A percentile compares a stretch with the other conserved stretches of the same genome.
phyloP scores from a whole-genome alignment of 2,329 filamentous ascomycete species.

The Colletotrichum endophyticum region DNA sequence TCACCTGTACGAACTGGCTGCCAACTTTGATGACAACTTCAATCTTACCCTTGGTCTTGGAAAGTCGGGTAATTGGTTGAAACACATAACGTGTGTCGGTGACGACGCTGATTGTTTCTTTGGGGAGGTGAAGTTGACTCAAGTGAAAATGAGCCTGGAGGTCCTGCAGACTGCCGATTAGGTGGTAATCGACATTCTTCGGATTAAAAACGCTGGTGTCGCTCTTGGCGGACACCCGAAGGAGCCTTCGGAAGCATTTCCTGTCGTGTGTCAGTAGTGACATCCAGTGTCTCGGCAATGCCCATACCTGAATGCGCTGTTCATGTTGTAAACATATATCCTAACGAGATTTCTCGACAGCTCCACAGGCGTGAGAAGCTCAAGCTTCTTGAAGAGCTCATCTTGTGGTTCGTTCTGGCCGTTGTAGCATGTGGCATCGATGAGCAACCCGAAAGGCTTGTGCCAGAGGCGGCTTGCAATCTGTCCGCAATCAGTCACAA shows the following conservation, averaged over 20 bases:
- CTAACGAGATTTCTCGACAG: slow-evolving; percentile 62
- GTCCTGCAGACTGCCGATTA: slow-evolving; percentile 70
- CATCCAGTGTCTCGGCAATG: neutral
- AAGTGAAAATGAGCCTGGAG: slow-evolving; percentile 71
- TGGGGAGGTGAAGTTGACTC: slow-evolving; percentile 69
- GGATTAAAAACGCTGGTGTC: slow-evolving; percentile 69
- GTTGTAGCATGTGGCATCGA: slow-evolving; percentile 74
- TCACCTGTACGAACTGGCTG: slow-evolving; percentile 72
- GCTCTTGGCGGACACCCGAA: slow-evolving; percentile 66
- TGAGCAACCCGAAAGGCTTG: slow-evolving; percentile 69
- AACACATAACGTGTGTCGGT: slow-evolving; percentile 70
- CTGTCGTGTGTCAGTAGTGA: slow-evolving; percentile 30
- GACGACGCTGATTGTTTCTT: slow-evolving; percentile 72
- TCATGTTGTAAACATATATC: slow-evolving; percentile 77
- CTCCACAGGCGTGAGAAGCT: slow-evolving; percentile 67
- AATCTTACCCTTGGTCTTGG: slow-evolving; percentile 73
- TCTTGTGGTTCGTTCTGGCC: slow-evolving; percentile 71
- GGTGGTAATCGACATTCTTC: slow-evolving; percentile 68
- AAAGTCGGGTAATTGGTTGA: slow-evolving; percentile 68
- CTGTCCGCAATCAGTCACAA: slow-evolving; percentile 35
- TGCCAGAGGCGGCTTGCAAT: slow-evolving; percentile 75
- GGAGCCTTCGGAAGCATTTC: slow-evolving; percentile 69
- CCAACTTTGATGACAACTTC: slow-evolving; percentile 73
- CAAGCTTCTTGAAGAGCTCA: slow-evolving; percentile 67
- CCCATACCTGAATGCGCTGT: slow-evolving; percentile 66